These are phyloP conservation scores for Pichia sorboxylosa DNA, from an alignment of 1,139 yeast genomes.

Conservation along the genomic window DNA sequence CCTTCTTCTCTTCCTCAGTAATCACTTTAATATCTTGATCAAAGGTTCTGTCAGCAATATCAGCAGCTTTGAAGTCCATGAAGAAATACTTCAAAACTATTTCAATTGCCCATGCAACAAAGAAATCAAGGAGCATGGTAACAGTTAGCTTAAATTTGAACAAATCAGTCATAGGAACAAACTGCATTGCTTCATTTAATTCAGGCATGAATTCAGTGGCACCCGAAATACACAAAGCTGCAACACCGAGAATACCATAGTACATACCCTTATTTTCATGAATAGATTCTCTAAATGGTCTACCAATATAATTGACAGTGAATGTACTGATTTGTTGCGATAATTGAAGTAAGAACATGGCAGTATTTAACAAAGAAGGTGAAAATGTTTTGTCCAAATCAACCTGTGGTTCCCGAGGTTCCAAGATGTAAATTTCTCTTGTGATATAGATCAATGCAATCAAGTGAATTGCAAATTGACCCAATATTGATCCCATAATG, in stretches of 20 bases:
- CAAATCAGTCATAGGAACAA: constrained; percentile 70
- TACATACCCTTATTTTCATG: constrained; percentile 92
- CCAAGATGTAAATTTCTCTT: constrained; percentile 68
- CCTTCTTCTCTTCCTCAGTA: constrained; percentile 8
- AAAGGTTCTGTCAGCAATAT: constrained; percentile 49
- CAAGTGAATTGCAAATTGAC: constrained; percentile 92
- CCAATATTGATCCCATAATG: constrained; percentile 94
- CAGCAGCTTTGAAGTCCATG: constrained; percentile 87
- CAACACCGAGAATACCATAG: constrained; percentile 87
- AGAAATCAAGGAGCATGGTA: constrained; percentile 66
- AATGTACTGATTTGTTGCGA: constrained; percentile 97
- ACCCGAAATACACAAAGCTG: constrained; percentile 78
- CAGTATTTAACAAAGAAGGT: constrained; percentile 90
- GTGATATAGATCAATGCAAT: constrained; percentile 73
- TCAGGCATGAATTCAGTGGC: constrained; percentile 95
- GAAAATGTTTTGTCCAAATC: constrained; percentile 81
- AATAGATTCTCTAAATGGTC: constrained; percentile 90
- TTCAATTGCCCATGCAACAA: constrained; percentile 73
- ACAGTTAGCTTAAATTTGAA: constrained; percentile 72
- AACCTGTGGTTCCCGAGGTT: constrained; percentile 81
- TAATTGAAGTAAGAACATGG: constrained; percentile 85
- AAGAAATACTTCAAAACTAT: constrained; percentile 66
- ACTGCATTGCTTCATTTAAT: constrained; percentile 78
- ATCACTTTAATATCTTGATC: constrained; percentile 23
- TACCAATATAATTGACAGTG: constrained; percentile 95